phyloP scores from a whole-genome alignment of 306 rosid species.

The Lagenaria siceraria region DNA sequence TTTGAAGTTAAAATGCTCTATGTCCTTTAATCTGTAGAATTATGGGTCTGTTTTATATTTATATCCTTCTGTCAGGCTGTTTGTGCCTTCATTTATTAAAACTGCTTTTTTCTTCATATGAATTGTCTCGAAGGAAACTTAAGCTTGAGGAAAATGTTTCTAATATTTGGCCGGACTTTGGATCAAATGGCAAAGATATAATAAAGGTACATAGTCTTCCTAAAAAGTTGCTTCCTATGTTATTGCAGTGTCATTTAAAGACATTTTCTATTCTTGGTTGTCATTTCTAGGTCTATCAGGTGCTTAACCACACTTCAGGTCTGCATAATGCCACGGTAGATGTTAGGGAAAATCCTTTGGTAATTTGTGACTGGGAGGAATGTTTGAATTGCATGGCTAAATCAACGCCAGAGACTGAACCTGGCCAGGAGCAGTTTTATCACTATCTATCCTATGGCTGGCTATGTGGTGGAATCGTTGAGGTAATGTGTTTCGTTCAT shows the following conservation, averaged over 20 bases:
- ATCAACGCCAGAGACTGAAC: slow-evolving; percentile 75
- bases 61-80: not conserved
- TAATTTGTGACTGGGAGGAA: slow-evolving; percentile 76
- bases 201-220: slow-evolving; percentile 46
- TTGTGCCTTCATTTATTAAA: not conserved
- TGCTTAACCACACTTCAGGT: slow-evolving; percentile 95
- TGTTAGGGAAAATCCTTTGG: slow-evolving; percentile 48
- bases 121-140: slow-evolving; percentile 44
- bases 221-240: not conserved
- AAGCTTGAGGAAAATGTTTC: slow-evolving; percentile 68
- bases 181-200: slow-evolving; percentile 57
- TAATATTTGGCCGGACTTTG: slow-evolving; percentile 85
- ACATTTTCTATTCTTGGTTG: not conserved
- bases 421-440: slow-evolving; percentile 80
- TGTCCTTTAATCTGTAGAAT: not conserved
- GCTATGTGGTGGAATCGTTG: slow-evolving; percentile 93
- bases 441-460: slow-evolving; percentile 84
- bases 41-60: not conserved
- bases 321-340: slow-evolving; percentile 81
- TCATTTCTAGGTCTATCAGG: slow-evolving; percentile 72
- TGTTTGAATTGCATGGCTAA: slow-evolving; percentile 49
- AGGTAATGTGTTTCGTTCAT: slow-evolving; percentile 39
- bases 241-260: not conserved
- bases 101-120: not conserved
- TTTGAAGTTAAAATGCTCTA: not conserved